Conservation (phyloP, 805 yeast species). For the Saccharomyces paradoxus region DNA sequence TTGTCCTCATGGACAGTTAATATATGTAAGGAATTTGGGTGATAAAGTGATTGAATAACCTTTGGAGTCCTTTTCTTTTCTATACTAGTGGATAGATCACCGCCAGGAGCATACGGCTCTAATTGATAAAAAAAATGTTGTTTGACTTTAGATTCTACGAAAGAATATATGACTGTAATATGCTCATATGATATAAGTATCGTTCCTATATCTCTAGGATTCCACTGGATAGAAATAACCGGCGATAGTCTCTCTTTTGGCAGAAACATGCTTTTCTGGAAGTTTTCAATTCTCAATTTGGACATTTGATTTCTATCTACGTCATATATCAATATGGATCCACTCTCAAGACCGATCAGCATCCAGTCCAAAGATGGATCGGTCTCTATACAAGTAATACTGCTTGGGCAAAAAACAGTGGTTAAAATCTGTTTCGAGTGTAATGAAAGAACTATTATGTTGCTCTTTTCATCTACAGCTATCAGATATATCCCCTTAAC, state of each 20-base stretch:
- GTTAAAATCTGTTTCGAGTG: slow-evolving; percentile 53
- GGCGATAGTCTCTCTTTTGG: slow-evolving; percentile 54
- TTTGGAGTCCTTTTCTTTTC: slow-evolving; percentile 34
- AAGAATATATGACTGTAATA: slow-evolving; percentile 59
- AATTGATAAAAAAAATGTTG: slow-evolving; percentile 52
- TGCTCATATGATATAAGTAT: slow-evolving; percentile 65
- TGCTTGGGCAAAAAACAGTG: slow-evolving; percentile 53
- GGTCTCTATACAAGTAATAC: slow-evolving; percentile 58
- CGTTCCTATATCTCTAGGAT: slow-evolving; percentile 83
- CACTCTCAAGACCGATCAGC: slow-evolving; percentile 70
- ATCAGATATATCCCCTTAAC: slow-evolving; percentile 77
- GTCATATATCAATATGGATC: slow-evolving; percentile 64
- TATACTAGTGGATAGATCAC: slow-evolving; percentile 35
- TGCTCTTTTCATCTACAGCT: slow-evolving; percentile 54
- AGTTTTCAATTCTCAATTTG: slow-evolving; percentile 57
- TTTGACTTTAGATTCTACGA: slow-evolving; percentile 52
- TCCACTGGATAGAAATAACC: slow-evolving; percentile 62
- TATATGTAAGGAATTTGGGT: slow-evolving; percentile 86
- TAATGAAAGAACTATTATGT: slow-evolving; percentile 62
- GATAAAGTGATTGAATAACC: slow-evolving; percentile 57
- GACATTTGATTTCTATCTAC: slow-evolving; percentile 69
- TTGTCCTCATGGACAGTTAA: slow-evolving; percentile 77
- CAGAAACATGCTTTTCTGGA: slow-evolving; percentile 51
- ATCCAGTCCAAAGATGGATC: slow-evolving; percentile 91
- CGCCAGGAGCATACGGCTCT: slow-evolving; percentile 66